Evolutionary conservation across 2,329 filamentous ascomycete genomes (phyloP), one percentile per base, ranked within the genome.

Genomic region (Ophiostoma piceae): DNA sequence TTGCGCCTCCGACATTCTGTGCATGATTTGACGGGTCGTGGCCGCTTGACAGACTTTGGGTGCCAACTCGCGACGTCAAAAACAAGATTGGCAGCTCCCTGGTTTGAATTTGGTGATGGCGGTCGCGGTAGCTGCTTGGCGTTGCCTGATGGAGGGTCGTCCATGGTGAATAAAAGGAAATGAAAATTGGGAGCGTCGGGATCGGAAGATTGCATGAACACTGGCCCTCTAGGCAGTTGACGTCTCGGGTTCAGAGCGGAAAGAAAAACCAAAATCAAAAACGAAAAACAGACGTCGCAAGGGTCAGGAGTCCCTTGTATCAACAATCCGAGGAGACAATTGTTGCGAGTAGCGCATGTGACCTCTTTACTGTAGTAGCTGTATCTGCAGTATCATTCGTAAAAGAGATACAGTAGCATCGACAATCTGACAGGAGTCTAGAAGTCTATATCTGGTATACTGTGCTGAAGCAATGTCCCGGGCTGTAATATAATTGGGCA

Each of bases 1-100:
- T 86, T 87, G 74, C 85, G 81, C 75, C 86, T 86, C 69, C 85
- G 81, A 74, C 85, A 86, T 73, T 85, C 83, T 70, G 82, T 83
- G 75, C 84, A 86, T 3, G 83, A 85, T 75, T 86, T 86, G 72
- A 85, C 84, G 2, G 84, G 84, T 8, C 84, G 78, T 2, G 84
- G 83, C 41, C 84, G 79, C 74, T 85, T 85, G 68, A 85, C 83
- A 73, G 82, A 70, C 62, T 74, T 74, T 5, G 72, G 72, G n/a
- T 74, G 71, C 73, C 73, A 74, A 67, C 70, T 74, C 47, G 73
- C 67, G 9, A 71, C 73, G 14, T 73, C 72, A 51, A 74, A 73
- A 7, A 74, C 73, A 6, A 73, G 67, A 26, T 73, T 73, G 4
- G 65, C 47, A 2, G 71, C 43, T 54, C 67, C 68, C 9, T 51